These are phyloP conservation scores for Irpex lacteus DNA, from an alignment of 1,284 basidiomycete species.

Conservation along the genomic window DNA sequence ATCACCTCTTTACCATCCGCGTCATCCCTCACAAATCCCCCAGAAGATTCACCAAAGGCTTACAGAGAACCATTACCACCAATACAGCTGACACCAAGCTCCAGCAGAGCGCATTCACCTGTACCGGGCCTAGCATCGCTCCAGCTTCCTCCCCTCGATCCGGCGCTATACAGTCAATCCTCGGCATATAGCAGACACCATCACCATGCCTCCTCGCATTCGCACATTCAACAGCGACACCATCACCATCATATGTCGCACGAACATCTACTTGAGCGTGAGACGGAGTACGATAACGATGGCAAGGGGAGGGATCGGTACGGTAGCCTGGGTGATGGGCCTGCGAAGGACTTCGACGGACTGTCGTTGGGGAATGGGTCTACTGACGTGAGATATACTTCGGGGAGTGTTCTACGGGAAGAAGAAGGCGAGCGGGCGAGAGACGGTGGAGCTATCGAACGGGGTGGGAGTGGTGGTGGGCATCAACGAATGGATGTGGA, in stretches of 20 bases:
- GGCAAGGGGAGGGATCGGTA: constrained; percentile 5
- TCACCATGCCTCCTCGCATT: neutral
- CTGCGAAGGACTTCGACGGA: constrained; percentile 22
- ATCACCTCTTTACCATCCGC: constrained; percentile 13
- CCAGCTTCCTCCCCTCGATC: constrained; percentile 21
- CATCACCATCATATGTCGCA: neutral
- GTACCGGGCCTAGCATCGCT: constrained; percentile 22
- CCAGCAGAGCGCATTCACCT: constrained; percentile 22
- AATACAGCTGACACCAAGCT: constrained; percentile 15
- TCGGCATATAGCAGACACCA: constrained; percentile 1
- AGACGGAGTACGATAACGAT: neutral
- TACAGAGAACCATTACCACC: constrained; percentile 19
- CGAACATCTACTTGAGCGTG: constrained; percentile 1
- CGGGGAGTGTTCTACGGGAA: neutral
- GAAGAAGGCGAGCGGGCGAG: neutral
- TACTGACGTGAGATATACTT: neutral
- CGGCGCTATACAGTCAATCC: constrained; percentile 16
- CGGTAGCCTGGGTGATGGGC: constrained; percentile 14
- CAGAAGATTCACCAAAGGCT: constrained; percentile 16
- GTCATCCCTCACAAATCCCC: constrained; percentile 13
- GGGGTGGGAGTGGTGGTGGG: no score
- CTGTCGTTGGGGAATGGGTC: constrained; percentile 18
- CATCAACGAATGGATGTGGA: no score
- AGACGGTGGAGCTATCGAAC: no score
- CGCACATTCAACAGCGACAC: neutral